Percentiles rank a stretch among this genome's conserved stretches.
phyloP scores from a whole-genome alignment of 1,284 basidiomycete species.

The Afroboletus lepidellus region DNA sequence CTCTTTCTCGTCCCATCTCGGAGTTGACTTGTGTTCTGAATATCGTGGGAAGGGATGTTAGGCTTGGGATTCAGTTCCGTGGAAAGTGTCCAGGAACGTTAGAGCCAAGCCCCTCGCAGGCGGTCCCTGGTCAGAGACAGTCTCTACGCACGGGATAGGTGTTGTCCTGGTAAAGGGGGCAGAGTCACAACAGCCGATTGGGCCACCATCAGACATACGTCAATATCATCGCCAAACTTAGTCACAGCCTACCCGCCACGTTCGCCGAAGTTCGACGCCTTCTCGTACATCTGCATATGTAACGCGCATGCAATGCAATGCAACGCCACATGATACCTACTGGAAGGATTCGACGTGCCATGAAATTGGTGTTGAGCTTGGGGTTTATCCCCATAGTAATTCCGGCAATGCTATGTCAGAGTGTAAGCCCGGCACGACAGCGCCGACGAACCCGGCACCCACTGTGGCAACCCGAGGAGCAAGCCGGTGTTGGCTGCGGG shows the following conservation, averaged over 20 bases:
- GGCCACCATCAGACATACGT: conserved; percentile 2
- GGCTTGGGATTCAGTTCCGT: conserved; percentile 36
- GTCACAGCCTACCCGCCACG: background rate
- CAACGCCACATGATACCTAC: conserved; percentile 5
- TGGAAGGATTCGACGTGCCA: conserved; percentile 6
- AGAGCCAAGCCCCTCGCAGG: conserved; percentile 48
- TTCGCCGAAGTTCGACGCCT: background rate
- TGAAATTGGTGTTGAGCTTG: conserved; percentile 13
- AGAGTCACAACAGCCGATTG: background rate
- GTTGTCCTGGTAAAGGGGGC: conserved; percentile 20
- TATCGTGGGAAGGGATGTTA: conserved; percentile 37
- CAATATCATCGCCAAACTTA: background rate
- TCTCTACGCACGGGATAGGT: conserved; percentile 30
- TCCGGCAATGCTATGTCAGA: background rate
- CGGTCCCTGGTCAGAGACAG: background rate
- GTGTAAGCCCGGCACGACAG: background rate
- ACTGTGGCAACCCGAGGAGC: background rate
- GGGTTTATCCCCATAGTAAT: background rate
- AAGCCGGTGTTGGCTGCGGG: background rate
- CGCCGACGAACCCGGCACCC: background rate
- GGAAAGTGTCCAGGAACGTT: conserved; percentile 52
- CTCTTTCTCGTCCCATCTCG: conserved; percentile 40
- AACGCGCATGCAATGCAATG: no score
- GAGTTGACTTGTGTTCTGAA: conserved; percentile 42
- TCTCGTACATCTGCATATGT: conserved; percentile 1